Conservation (phyloP, 1,284 basidiomycete genomes). For the Sanguinoderma infundibulare region DNA sequence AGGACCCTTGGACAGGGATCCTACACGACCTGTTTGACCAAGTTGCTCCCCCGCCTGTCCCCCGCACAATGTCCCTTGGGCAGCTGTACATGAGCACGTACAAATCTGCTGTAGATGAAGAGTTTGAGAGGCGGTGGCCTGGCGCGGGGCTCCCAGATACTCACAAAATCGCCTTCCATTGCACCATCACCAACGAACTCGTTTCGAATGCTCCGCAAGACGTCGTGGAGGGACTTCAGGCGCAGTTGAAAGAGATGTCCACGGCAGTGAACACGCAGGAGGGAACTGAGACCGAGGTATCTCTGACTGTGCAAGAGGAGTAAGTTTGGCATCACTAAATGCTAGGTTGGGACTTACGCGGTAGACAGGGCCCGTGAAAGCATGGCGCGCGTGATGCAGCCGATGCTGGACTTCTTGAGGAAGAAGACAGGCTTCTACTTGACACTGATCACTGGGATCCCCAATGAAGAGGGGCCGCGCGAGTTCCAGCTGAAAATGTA, state of each 20-base stretch:
- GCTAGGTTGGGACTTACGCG: no score
- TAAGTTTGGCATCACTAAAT: no score
- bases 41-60: neutral
- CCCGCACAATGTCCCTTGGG: neutral
- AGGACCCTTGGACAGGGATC: no score
- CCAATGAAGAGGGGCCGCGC: neutral
- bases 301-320: no score
- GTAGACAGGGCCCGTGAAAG: no score
- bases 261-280: no score
- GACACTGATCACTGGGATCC: neutral
- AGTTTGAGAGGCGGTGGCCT: neutral
- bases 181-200: neutral
- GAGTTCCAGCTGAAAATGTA: neutral
- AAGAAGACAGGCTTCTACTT: constrained; percentile 1
- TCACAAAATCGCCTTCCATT: neutral
- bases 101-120: neutral
- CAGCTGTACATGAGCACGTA: constrained; percentile 9
- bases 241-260: no score
- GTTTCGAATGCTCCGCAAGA: no score
- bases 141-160: neutral
- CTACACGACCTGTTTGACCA: neutral
- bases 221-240: no score
- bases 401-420: neutral
- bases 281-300: no score
- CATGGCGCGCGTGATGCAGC: constrained; percentile 5